Evolutionary conservation across 306 rosid species (phyloP).

Genomic region (Mimosa pudica): DNA sequence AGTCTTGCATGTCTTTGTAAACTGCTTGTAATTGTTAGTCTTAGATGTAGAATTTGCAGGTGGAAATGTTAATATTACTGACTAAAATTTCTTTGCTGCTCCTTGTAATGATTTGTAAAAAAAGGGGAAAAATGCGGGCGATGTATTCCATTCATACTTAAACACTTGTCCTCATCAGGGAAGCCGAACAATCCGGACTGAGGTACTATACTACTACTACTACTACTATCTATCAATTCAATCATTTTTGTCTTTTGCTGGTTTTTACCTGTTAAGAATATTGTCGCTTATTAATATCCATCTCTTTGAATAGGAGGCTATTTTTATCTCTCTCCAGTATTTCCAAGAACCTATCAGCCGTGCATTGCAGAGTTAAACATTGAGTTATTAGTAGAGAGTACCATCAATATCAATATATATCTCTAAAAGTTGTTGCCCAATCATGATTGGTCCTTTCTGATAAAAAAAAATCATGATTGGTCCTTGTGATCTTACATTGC

Average conservation of each 20-base stretch:
- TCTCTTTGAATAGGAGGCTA: constrained; percentile 71
- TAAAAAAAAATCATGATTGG: too few species aligned
- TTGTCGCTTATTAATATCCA: constrained; percentile 24
- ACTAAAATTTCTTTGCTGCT: constrained; percentile 22
- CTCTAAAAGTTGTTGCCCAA: too few species aligned
- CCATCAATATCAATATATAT: too few species aligned
- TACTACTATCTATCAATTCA: not conserved
- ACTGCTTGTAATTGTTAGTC: not conserved
- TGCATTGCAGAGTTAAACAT: constrained; percentile 50
- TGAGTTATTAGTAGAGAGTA: too few species aligned
- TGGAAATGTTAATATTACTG: not conserved
- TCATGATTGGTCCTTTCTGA: too few species aligned
- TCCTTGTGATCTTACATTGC: too few species aligned
- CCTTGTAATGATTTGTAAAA: not conserved
- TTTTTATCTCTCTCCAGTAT: constrained; percentile 87
- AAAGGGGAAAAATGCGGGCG: constrained; percentile 64
- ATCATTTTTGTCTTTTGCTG: not conserved
- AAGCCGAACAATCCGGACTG: constrained; percentile 97
- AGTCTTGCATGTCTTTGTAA: constrained; percentile 11
- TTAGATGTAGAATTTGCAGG: not conserved
- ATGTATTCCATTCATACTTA: constrained; percentile 63
- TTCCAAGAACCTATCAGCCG: constrained; percentile 84
- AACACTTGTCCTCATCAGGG: constrained; percentile 96
- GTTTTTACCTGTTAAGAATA: not conserved
- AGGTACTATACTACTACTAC: constrained; percentile 51